Percentiles rank a stretch among this genome's conserved stretches.
Conservation (phyloP, 169 alveolate genomes). For the Pseudocohnilembus persalinus region DNA sequence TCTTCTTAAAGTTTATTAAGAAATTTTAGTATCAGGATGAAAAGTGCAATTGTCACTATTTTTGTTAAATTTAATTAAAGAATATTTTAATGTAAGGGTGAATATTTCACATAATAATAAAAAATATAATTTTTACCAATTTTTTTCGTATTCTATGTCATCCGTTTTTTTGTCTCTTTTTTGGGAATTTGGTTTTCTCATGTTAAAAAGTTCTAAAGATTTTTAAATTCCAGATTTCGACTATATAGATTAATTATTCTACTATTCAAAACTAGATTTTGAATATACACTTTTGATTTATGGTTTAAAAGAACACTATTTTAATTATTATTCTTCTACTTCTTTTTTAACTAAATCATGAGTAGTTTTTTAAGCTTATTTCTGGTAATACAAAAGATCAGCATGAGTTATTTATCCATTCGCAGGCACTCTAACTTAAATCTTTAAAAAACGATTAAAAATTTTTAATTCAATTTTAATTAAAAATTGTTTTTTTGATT, state of each 20-base stretch:
- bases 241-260: constrained; percentile 8
- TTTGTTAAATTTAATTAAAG: no score
- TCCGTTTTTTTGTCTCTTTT: constrained; percentile 27
- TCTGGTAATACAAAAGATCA: constrained; percentile 31
- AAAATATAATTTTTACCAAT: not conserved
- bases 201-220: constrained; percentile 16
- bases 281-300: not conserved
- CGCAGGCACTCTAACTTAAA: constrained; percentile 36
- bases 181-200: constrained; percentile 25
- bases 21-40: constrained; percentile 27
- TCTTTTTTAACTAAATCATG: constrained; percentile 24
- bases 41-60: constrained; percentile 38
- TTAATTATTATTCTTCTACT: not conserved
- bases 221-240: constrained; percentile 5
- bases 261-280: constrained; percentile 2
- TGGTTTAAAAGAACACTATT: constrained; percentile 35
- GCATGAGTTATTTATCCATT: constrained; percentile 47
- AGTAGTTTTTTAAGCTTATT: constrained; percentile 20
- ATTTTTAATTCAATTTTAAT: no score
- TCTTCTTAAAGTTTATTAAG: not conserved
- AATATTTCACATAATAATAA: not conserved
- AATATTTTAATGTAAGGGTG: no score
- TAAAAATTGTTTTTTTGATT: no score
- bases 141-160: constrained; percentile 43
- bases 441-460: no score